Conservation (phyloP, 495 filamentous ascomycete genomes). For the Penicillium roqueforti region DNA sequence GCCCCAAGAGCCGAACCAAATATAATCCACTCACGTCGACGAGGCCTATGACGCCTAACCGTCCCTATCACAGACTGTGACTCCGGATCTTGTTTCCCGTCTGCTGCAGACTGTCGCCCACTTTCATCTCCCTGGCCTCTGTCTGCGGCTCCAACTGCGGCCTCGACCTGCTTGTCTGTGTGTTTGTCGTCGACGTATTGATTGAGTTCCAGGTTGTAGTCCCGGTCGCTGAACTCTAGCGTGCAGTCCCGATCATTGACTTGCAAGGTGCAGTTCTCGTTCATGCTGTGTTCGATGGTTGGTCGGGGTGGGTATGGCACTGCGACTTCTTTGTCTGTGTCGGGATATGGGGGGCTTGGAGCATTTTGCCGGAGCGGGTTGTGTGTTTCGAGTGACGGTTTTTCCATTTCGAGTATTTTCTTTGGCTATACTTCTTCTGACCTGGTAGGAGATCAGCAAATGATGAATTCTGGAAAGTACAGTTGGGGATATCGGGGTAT, state of each 20-base stretch:
- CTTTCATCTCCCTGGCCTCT: background rate
- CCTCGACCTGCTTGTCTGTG: background rate
- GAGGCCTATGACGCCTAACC: slow-evolving; percentile 1
- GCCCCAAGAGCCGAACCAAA: background rate
- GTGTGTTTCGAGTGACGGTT: slow-evolving; percentile 1
- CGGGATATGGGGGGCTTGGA: background rate
- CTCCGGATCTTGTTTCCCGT: background rate
- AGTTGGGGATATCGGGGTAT: background rate
- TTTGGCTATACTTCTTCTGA: background rate
- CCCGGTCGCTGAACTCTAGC: slow-evolving; percentile 1
- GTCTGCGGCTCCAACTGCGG: background rate
- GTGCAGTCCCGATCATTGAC: slow-evolving; percentile 3
- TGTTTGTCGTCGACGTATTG: slow-evolving; percentile 3
- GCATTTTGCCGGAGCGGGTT: background rate
- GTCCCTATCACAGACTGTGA: slow-evolving; percentile 1
- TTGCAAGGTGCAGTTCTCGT: slow-evolving; percentile 1
- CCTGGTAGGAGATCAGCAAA: background rate
- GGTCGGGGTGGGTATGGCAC: background rate
- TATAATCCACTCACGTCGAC: slow-evolving; percentile 7
- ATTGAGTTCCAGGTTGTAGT: slow-evolving; percentile 1
- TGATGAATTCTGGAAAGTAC: background rate
- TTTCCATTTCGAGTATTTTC: background rate
- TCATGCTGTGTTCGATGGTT: slow-evolving; percentile 1
- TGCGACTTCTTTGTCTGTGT: slow-evolving; percentile 5
- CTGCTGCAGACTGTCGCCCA: background rate